Evolutionary conservation across 2,329 filamentous ascomycete species (phyloP), one percentile per base, ranked within the genome.

Genomic region (Didymella keratinophila): DNA sequence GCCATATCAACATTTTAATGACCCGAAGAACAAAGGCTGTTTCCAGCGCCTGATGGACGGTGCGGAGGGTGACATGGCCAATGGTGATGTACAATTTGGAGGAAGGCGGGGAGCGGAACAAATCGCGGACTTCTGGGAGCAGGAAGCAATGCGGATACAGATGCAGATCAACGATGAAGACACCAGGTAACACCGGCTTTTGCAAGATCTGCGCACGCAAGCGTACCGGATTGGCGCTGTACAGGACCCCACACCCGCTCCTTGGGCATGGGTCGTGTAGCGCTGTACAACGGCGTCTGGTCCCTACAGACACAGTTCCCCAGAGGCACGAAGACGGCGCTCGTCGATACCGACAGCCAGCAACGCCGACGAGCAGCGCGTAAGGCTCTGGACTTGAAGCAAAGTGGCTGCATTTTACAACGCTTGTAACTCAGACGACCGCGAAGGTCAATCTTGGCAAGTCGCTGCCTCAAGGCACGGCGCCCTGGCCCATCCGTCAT

Each of bases 21-120:
- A 86, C 27, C 78, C 80, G 50, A 81, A 84, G 16, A 90, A 87
- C 1, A 81, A 81, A 11, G 60, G 59, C 0, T 99, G 95, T 73
- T 96, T 89, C 70, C 90, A 91, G 83, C 87, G 92, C 4, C 81
- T 99, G 2, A 98, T 93, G 93, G 95, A 97, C 71, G 79, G 96
- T 23, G 92, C 96, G 75, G 87, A 85, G 44, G 93, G 93, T 0
- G 93, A 97, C 66, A 65, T 71, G 62, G 84, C 80, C 1, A 73
- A 82, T 69, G 74, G 77, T 59, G 71, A 76, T 11, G 72, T 78
- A 16, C 74, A 72, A n/a, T 81, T 82, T 61, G 76, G 68, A 10
- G 80, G 80, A 25, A 68, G 69, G 9, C 67, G 81, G 32, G 75
- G 75, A 52, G 81, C 78, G 58, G 80, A 81, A 66, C 76, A 78